Base-by-base conservation (phyloP, 306 rosid genomes). In the Corylus heterophylla region DNA sequence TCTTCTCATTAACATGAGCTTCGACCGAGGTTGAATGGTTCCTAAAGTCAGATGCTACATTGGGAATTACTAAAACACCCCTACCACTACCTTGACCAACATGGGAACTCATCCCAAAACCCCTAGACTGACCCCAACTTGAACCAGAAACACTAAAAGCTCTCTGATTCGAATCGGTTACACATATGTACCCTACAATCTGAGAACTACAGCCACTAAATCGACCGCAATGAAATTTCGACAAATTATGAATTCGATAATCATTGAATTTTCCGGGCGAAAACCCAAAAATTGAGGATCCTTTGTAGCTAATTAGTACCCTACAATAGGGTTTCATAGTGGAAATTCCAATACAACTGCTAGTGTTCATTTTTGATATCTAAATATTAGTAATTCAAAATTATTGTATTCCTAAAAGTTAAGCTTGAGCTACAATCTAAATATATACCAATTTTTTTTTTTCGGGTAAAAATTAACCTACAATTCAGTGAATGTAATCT, bases 21-120 rank as follows among this genome's bases (percentile, higher is more conserved):
- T 92, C 97, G 70, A 80, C 89, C 22, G 92, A 90, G 11, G 98
- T 94, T 18, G 96, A 94, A 27, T 89, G 89, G 52, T 87, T 90
- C 81, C 92, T 87, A 88, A 86, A 70, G 87, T 92, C 82, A 3
- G 92, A 94, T 8, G 92, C 90, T 78, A 92, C 93, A 63, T 88
- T 85, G 18, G 89, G 66, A 61, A 83, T 82, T 75, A 86, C 82
- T 29, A 80, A 83, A 59, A 51, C 49, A 80, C 84, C 81, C 83
- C 94, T 88, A 48, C 82, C 85, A 66, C 91, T 76, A 79, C 70
- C n/a, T 52, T 77, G 75, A 78, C 89, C 37, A 73, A 85, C 86
- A 75, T 84, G 76, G 54, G 62, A 49, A 47, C 74, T 72, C 77
- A 79, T 72, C 10, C 79, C 71, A 82, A 81, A 85, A 75, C 54